Evolutionary conservation across 2,329 filamentous ascomycete genomes (phyloP), one percentile per base, ranked within the genome.

Genomic region (Grosmannia huntii): DNA sequence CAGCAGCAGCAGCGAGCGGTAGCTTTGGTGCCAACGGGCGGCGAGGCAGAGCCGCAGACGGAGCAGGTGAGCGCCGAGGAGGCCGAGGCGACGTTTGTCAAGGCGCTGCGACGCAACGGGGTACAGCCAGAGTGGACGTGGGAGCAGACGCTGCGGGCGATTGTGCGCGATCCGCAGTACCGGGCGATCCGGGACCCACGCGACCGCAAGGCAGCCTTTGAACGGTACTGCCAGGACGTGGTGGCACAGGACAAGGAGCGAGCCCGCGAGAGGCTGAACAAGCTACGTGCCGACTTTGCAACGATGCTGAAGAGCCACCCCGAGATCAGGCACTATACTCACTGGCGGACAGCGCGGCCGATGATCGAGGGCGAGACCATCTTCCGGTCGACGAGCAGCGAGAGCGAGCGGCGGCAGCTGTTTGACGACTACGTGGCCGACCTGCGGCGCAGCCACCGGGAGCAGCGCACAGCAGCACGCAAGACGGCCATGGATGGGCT

Each of bases 271-370:
- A 86, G 94, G 69, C 80, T 95, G 71, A 80, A 89, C 66, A 97
- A 96, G 76, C 80, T 97, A 68, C 89, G 90, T 67, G 81, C 88
- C 71, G 94, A 97, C 76, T 99, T 99, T 72, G 87, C 87, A 65
- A 91, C 86, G 58, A 99, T 99, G 94, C 81, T 99, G 64, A 90
- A 87, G 73, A 91, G 90, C 64, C 92, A 99, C 71, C 90, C 91
- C 61, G 94, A 99, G 72, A 97, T 99, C 72, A 94, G 91, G 71
- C 84, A 96, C 70, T 96, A 95, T 71, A 96, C 92, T 49, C 87
- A 90, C 61, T 99, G 94, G 94, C 95, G 90, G 79, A 96, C 90
- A 19, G 94, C 92, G 57, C 85, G 89, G 55, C 90, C 90, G 11
- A 95, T 96, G 63, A 90, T 99, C 62, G 90, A 97, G 72, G 87